These are phyloP conservation scores for Thuja plicata DNA, from an alignment of 83 land plant genomes.

Conservation along the genomic window DNA sequence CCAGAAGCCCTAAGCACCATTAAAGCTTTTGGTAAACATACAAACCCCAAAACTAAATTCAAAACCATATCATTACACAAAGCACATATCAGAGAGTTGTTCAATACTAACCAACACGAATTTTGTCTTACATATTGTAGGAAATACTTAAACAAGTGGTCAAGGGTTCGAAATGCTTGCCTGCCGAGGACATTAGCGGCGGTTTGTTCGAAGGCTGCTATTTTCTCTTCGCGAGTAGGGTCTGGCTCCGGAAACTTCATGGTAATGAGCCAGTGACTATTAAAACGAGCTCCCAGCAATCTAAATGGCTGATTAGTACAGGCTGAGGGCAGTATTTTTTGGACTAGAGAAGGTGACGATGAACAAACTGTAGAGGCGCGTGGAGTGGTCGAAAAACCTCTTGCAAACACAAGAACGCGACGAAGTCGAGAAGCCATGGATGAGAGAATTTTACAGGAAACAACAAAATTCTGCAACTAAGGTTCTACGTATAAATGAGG, in stretches of 20 bases:
- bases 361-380: background rate
- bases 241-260: background rate
- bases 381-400: background rate
- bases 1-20: background rate
- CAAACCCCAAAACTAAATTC: background rate
- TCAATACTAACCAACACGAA: background rate
- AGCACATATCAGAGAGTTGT: background rate
- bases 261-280: background rate
- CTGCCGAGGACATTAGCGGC: background rate
- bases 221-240: background rate
- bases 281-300: background rate
- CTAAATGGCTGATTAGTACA: background rate
- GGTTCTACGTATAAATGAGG: background rate
- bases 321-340: background rate
- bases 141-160: background rate
- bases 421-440: background rate
- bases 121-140: background rate
- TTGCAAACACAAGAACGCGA: background rate
- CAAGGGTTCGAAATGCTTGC: background rate
- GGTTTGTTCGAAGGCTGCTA: background rate
- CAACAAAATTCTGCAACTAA: background rate
- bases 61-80: background rate
- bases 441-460: background rate
- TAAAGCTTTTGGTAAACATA: background rate
- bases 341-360: background rate